Percentiles rank a stretch among this genome's conserved stretches.
These are phyloP conservation scores for Macroventuria anomochaeta DNA, from an alignment of 2,329 filamentous ascomycete genomes.

Conservation along the genomic window DNA sequence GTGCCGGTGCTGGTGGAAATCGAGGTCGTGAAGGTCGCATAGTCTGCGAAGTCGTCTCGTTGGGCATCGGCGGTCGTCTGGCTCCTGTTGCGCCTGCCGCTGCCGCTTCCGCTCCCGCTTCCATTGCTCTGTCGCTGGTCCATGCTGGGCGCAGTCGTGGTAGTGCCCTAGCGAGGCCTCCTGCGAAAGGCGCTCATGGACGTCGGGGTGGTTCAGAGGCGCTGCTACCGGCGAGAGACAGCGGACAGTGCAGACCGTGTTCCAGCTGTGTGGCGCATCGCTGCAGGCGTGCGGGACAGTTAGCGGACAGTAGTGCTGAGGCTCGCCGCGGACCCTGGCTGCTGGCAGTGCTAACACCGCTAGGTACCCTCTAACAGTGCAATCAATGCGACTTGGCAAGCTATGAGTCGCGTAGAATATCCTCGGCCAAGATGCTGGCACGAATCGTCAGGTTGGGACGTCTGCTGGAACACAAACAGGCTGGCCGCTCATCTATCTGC, in stretches of 20 bases:
- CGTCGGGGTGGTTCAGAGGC: neutral
- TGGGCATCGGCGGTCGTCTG: slow-evolving; percentile 11
- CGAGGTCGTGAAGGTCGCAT: slow-evolving; percentile 9
- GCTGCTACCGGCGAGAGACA: neutral
- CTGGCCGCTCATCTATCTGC: slow-evolving; percentile 24
- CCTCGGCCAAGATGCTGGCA: neutral
- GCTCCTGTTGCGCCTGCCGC: slow-evolving; percentile 7
- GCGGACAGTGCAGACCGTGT: neutral
- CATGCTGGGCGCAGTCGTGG: slow-evolving; percentile 2
- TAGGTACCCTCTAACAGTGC: neutral
- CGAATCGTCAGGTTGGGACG: neutral
- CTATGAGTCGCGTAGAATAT: neutral
- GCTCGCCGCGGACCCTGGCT: neutral
- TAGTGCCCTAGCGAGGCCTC: slow-evolving; percentile 6
- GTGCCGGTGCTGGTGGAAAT: slow-evolving; percentile 5
- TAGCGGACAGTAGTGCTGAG: neutral
- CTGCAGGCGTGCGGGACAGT: no score
- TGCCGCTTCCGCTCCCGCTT: neutral
- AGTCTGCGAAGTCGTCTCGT: neutral
- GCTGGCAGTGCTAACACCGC: neutral
- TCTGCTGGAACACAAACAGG: no score
- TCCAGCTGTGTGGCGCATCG: slow-evolving; percentile 1
- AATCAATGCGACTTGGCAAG: neutral
- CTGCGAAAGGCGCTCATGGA: slow-evolving; percentile 11
- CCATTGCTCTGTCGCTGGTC: slow-evolving; percentile 1